Conservation (phyloP, 345 rosid species). For the Gossypium ekmanianum region DNA sequence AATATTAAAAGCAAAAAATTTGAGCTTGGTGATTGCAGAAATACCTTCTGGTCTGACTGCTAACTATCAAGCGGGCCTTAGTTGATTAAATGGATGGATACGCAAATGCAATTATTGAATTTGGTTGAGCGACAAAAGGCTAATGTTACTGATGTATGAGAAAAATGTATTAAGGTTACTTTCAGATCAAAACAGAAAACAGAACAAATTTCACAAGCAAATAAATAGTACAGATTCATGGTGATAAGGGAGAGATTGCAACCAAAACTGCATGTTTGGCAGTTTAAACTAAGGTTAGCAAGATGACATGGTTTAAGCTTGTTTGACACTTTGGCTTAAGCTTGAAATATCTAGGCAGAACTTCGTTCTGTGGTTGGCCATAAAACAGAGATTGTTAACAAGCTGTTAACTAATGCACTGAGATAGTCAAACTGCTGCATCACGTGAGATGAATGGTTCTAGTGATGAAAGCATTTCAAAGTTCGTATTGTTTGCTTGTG, state of each 20-base stretch:
- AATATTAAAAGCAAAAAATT: neutral
- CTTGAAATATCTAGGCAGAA: neutral
- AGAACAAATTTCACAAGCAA: neutral
- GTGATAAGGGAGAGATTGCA: neutral
- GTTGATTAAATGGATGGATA: neutral
- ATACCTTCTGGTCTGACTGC: neutral
- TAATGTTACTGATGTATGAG: neutral
- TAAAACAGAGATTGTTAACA: neutral
- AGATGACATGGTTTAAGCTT: neutral
- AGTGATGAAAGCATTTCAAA: neutral
- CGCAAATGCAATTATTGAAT: neutral
- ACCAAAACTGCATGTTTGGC: neutral
- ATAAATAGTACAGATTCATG: neutral
- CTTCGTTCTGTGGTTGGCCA: neutral
- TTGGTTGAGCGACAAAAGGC: neutral
- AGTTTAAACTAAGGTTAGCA: neutral
- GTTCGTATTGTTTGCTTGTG: neutral
- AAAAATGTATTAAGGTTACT: neutral
- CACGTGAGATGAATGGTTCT: neutral
- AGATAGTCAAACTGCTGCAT: neutral
- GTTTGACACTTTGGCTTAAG: neutral
- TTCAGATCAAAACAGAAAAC: neutral
- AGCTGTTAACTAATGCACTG: neutral
- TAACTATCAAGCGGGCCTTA: neutral
- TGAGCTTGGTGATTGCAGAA: neutral